Conservation (phyloP, 1,284 basidiomycete genomes). For the Heterobasidion irregulare region DNA sequence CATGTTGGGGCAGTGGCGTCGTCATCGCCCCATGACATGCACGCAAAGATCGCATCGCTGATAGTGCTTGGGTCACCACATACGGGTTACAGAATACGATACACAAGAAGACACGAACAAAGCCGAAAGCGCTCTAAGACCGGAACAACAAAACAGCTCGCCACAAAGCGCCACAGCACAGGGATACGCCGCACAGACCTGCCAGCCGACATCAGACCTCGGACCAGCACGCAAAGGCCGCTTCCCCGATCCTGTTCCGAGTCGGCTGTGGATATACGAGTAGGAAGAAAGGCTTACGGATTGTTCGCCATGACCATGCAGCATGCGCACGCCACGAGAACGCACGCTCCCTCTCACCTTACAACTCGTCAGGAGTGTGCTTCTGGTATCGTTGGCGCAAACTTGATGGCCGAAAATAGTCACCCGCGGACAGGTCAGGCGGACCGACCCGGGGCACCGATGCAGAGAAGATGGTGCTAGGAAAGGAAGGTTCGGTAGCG, state of each 20-base stretch:
- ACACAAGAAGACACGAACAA: background rate
- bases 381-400: background rate
- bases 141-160: background rate
- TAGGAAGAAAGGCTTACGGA: background rate
- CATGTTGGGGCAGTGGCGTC: no score
- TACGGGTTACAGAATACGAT: no score
- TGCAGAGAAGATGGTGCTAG: background rate
- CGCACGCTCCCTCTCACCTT: background rate
- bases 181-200: background rate
- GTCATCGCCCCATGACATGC: no score
- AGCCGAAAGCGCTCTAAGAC: background rate
- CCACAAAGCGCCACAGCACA: background rate
- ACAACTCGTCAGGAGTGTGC: background rate
- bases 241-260: background rate
- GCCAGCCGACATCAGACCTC: background rate
- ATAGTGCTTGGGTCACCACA: no score
- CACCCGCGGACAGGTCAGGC: background rate
- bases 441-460: background rate
- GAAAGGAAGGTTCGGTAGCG: background rate
- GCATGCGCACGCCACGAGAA: background rate
- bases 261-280: background rate
- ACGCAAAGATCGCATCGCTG: no score
- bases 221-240: background rate
- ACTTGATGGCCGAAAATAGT: background rate
- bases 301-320: background rate